phyloP scores from a whole-genome alignment of 805 yeast genomes.

The Candida endomychidarum region DNA sequence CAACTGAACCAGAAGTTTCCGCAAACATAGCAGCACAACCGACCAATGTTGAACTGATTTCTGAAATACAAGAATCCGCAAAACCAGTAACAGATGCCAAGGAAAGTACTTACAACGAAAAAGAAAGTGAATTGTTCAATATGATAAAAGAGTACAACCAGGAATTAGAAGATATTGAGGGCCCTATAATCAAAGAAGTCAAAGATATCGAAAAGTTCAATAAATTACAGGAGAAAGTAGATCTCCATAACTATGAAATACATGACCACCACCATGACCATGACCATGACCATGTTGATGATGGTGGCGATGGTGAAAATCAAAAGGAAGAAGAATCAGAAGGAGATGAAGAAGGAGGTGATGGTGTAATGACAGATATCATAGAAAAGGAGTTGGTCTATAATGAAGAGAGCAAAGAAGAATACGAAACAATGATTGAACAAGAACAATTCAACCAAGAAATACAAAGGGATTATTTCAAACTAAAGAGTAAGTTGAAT shows the following conservation, averaged over 20 bases:
- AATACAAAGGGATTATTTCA: slow-evolving; percentile 42
- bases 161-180: slow-evolving; percentile 51
- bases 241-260: slow-evolving; percentile 19
- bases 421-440: slow-evolving; percentile 13
- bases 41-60: too few relatives aligned
- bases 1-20: background rate
- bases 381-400: slow-evolving; percentile 19
- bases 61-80: too few relatives aligned
- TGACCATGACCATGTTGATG: slow-evolving; percentile 8
- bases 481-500: slow-evolving; percentile 12
- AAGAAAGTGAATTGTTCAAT: slow-evolving; percentile 8
- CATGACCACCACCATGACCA: slow-evolving; percentile 14
- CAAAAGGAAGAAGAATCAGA: background rate
- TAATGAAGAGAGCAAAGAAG: slow-evolving; percentile 9
- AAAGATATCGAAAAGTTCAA: slow-evolving; percentile 51
- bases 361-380: slow-evolving; percentile 12
- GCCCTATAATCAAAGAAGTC: slow-evolving; percentile 53
- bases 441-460: slow-evolving; percentile 44
- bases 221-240: background rate
- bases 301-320: slow-evolving; percentile 5
- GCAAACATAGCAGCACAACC: too few relatives aligned
- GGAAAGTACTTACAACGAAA: too few relatives aligned
- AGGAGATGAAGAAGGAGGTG: background rate
- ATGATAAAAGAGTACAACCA: slow-evolving; percentile 11
- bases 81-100: too few relatives aligned